Evolutionary conservation across 176 grass and related monocot genomes (phyloP).

Genomic region (Melocanna baccifera): DNA sequence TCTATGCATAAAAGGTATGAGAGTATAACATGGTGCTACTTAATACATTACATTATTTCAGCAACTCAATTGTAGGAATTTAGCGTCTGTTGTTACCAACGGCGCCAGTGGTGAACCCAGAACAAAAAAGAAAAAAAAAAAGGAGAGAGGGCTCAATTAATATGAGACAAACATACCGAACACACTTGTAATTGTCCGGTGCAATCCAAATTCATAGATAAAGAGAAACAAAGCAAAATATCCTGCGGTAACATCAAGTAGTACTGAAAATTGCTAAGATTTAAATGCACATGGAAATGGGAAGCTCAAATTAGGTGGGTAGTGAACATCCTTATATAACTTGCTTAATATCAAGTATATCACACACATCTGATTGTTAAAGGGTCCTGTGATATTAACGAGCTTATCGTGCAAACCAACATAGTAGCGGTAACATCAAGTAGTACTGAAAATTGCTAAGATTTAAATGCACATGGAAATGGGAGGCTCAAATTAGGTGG

Average conservation of each 20-base stretch:
- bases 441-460: not conserved
- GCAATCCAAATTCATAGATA: too few species aligned
- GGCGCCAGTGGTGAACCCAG: too few species aligned
- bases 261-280: not conserved
- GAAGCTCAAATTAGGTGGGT: constrained; percentile 77
- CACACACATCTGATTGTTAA: constrained; percentile 77
- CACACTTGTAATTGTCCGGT: too few species aligned
- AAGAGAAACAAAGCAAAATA: too few species aligned
- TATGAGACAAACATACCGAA: too few species aligned
- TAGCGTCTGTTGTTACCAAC: too few species aligned
- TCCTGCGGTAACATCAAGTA: not conserved
- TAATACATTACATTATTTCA: not conserved
- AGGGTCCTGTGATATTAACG: constrained; percentile 79
- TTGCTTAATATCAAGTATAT: constrained; percentile 81
- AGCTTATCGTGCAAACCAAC: constrained; percentile 87
- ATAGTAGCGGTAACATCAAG: not conserved
- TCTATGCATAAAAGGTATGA: too few species aligned
- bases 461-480: constrained; percentile 83
- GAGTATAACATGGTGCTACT: too few species aligned
- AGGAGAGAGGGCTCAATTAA: too few species aligned
- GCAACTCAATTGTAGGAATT: not conserved
- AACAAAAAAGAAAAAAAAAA: too few species aligned
- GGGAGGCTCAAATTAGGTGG: constrained; percentile 79
- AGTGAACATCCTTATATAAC: constrained; percentile 77
- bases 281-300: constrained; percentile 89